Base-by-base conservation (phyloP, 441 rosid genomes). In the Populus tomentosa region DNA sequence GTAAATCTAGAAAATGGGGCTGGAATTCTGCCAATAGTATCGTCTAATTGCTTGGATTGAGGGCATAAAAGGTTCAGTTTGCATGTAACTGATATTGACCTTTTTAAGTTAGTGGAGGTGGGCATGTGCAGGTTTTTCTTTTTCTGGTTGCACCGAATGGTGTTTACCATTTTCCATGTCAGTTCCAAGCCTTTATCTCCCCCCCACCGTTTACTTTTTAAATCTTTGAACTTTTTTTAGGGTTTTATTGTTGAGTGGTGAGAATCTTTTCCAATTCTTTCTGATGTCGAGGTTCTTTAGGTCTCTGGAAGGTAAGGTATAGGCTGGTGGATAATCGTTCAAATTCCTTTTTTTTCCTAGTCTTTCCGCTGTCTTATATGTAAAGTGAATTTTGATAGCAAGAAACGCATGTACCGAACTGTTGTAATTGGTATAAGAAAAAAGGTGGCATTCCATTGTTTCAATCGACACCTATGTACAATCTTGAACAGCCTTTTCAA, bases 321-420 rank as follows among this genome's bases (percentile, higher is more conserved):
- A 86, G 91, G 87, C 78, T 30, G 77, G 74, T 80, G 83, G 87
- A 75, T 76, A 80, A 76, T 32, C 80, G 76, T 80, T 75, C 76
- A 28, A 26, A 65, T 81, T 77, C 67, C 59, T 67, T 74, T 62
- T 20, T 72, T n/a, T 72, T n/a, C 10, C 30, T 28, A 28, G 67
- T 84, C 78, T 63, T 82, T 80, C 73, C 50, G 73, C 76, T 30
- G 81, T 78, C 82, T 78, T 82, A 81, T 85, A 83, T 90, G 92
- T 90, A 89, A 90, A 89, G 90, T 87, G 86, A 88, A 82, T 88
- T 87, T 90, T 88, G 88, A 88, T 82, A 85, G 89, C 83, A 74
- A 78, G 90, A 79, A 82, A 83, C 77, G 75, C 64, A 77, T 88
- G 88, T 86, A 84, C 81, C 74, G 76, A 82, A 80, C 74, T 88